Evolutionary conservation across 441 rosid genomes (phyloP).

Genomic region (Erodium trifolium): DNA sequence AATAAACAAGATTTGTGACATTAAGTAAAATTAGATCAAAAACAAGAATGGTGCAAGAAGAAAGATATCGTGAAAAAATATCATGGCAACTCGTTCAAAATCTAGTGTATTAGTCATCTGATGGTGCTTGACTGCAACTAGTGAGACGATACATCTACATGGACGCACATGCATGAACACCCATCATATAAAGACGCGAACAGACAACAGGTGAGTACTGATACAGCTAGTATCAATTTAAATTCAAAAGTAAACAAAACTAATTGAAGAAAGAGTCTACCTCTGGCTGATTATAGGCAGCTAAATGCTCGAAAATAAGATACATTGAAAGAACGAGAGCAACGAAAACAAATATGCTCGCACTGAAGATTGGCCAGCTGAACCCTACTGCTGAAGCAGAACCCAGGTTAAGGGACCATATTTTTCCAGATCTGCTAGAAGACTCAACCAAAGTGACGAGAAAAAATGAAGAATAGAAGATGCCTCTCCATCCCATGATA

Average conservation of each 20-base stretch:
- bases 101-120: background rate
- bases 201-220: background rate
- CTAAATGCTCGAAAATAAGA: slow-evolving; percentile 80
- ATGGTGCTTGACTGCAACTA: background rate
- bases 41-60: background rate
- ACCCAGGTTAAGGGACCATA: slow-evolving; percentile 38
- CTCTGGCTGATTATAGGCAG: slow-evolving; percentile 92
- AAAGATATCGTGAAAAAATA: background rate
- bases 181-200: background rate
- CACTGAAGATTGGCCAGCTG: slow-evolving; percentile 80
- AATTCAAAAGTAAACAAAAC: background rate
- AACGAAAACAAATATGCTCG: slow-evolving; percentile 66
- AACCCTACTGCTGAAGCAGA: slow-evolving; percentile 33
- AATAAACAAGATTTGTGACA: slow-evolving; percentile 14
- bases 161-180: background rate
- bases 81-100: background rate
- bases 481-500: slow-evolving; percentile 54
- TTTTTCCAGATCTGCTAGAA: slow-evolving; percentile 31
- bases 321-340: slow-evolving; percentile 77
- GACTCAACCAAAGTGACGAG: slow-evolving; percentile 53
- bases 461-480: slow-evolving; percentile 40
- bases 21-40: background rate
- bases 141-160: background rate
- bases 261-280: slow-evolving; percentile 29
- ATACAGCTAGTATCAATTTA: background rate